Conservation (phyloP, 2,329 filamentous ascomycete species). For the Fonsecaea monophora region DNA sequence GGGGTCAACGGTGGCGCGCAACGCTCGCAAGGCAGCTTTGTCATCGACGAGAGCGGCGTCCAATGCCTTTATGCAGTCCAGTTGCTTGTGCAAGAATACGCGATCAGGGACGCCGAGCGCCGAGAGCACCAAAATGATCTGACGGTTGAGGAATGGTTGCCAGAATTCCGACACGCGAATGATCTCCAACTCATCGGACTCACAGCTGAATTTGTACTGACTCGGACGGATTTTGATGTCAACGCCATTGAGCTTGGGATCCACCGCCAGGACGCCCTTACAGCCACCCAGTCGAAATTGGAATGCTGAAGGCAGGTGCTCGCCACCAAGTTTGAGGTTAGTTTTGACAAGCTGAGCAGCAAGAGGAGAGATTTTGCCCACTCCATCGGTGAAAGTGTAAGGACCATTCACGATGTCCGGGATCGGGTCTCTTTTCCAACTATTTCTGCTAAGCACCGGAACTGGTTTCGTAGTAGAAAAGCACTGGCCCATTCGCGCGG, state of each 20-base stretch:
- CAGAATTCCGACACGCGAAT: constrained; percentile 80
- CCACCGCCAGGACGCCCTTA: constrained; percentile 85
- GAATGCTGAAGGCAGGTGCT: constrained; percentile 75
- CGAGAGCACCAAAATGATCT: constrained; percentile 86
- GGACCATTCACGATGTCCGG: constrained; percentile 73
- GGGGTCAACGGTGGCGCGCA: constrained; percentile 80
- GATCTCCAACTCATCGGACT: constrained; percentile 78
- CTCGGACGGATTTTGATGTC: constrained; percentile 81
- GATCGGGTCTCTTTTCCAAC: constrained; percentile 60
- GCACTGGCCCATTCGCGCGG: constrained; percentile 88
- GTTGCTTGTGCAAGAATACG: constrained; percentile 73
- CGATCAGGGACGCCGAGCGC: constrained; percentile 72
- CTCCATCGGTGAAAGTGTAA: constrained; percentile 85
- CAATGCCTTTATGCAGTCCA: constrained; percentile 72
- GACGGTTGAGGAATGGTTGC: constrained; percentile 82
- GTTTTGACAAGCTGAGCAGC: constrained; percentile 75
- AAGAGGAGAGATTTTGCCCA: constrained; percentile 86
- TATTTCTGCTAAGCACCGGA: constrained; percentile 22
- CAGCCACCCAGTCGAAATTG: constrained; percentile 92
- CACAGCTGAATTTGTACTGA: constrained; percentile 83
- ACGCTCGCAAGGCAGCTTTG: constrained; percentile 67
- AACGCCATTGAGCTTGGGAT: constrained; percentile 68
- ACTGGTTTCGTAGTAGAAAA: constrained; percentile 83
- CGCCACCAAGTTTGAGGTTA: constrained; percentile 68
- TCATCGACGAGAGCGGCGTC: constrained; percentile 73